Evolutionary conservation across 1,284 basidiomycete genomes (phyloP), one percentile per base, ranked within the genome.

Genomic region (Schizopora paradoxa): DNA sequence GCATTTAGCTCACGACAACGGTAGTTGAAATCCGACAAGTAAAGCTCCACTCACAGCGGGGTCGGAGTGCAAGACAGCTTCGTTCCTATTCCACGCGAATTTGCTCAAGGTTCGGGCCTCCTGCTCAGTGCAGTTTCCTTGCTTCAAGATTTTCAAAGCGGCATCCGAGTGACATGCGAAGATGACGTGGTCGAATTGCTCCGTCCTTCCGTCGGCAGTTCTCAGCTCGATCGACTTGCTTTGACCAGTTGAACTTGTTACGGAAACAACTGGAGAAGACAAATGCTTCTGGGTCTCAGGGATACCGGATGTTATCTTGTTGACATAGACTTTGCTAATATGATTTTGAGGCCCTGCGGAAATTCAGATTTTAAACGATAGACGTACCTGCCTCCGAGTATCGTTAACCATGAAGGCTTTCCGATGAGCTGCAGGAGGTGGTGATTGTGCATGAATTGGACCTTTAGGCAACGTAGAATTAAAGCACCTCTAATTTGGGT

Each of bases 381-480:
- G n/a, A 56, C 64, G 43, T 45, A 84, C 80, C 82, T 82, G 52
- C 88, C 87, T 13, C 84, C 82, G 40, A 76, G 63, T 43, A 91
- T 73, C 0, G 88, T 89, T 26, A 90, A 60, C 87, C 87, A 91
- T 5, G 76, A 72, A 0, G 86, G 86, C 49, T 85, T 86, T 0
- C 81, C 82, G 0, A 74, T 76, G 18, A 91, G 66, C 63, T 90
- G 87, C 0, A 91, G 72, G 0, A 90, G 67, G 56, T 87, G 82
- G 55, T 91, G 87, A 56, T 91, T 91, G 61, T 79, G 76, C 76
- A 90, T 72, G 62, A 90, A 89, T 52, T 81, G 76, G 35, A 81
- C 70, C 74, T 74, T 43, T 23, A 39, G 21, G 31, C 21, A 13
- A 34, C 13, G 32, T 47, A 16, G 19, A 27, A 26, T 25, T 11